Percentiles rank a stretch among this genome's conserved stretches.
Evolutionary conservation across 169 alveolate species (phyloP).

Genomic region (Plasmodium cynomolgi): DNA sequence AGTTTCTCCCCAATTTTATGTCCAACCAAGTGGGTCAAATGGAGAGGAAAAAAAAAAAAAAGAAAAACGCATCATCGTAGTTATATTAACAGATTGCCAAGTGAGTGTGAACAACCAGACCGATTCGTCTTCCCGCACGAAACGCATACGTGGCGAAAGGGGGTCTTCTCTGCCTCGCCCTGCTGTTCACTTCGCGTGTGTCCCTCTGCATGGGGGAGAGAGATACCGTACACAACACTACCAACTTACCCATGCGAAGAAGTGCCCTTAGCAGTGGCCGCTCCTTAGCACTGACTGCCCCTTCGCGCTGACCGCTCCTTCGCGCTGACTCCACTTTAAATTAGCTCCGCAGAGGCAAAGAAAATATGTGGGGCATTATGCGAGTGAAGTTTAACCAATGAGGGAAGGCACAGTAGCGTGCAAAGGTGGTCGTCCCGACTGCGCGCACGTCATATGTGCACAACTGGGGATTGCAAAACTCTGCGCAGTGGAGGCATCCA

Average conservation of each 20-base stretch:
- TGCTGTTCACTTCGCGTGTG: not conserved
- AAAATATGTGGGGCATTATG: not conserved
- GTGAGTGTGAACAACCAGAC: not conserved
- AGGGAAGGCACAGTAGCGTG: not conserved
- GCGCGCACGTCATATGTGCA: not conserved
- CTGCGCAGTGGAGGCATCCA: not conserved
- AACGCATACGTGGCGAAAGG: not conserved
- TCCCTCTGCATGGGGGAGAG: not conserved
- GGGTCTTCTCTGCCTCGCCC: too few relatives aligned
- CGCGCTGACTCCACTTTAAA: not conserved
- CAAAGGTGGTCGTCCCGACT: not conserved
- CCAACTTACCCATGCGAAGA: not conserved
- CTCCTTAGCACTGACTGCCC: not conserved
- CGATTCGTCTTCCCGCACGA: not conserved
- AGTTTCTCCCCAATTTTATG: not conserved
- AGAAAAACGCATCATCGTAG: not conserved
- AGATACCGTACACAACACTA: not conserved
- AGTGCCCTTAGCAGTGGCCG: not conserved
- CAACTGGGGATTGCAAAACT: not conserved
- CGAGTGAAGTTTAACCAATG: not conserved
- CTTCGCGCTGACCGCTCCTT: not conserved
- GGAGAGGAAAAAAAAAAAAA: not conserved
- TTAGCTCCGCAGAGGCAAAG: not conserved
- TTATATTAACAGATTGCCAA: not conserved
- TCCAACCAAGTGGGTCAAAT: not conserved